Evolutionary conservation across 257 asterid genomes (phyloP).

Genomic region (Jasminum sambac): DNA sequence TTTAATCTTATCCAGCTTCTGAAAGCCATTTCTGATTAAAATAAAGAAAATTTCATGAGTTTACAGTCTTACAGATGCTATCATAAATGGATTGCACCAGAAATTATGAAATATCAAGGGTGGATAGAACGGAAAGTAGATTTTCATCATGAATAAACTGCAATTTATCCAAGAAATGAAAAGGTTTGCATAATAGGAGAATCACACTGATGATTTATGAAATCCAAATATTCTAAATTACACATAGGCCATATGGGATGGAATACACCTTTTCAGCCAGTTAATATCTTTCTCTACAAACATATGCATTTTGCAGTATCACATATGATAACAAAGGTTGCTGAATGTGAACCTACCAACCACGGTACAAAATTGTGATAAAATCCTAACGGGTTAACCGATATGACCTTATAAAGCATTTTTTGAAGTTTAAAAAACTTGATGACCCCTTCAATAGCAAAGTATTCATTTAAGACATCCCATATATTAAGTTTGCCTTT

Average conservation of each 20-base stretch:
- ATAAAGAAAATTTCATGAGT: not conserved
- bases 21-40: conserved; percentile 80
- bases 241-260: not conserved
- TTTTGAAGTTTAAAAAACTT: not conserved
- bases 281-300: not conserved
- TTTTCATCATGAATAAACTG: not conserved
- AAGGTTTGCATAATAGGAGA: not conserved
- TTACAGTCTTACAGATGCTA: conserved; percentile 18
- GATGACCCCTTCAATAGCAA: not conserved
- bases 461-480: not conserved
- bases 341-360: not conserved
- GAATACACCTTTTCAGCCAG: not conserved
- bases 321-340: not conserved
- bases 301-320: not conserved
- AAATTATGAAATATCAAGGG: conserved; percentile 2
- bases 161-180: not conserved
- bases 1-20: conserved; percentile 88
- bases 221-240: conserved; percentile 9
- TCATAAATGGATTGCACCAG: not conserved
- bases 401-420: conserved; percentile 2
- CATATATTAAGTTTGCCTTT: not conserved
- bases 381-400: not conserved
- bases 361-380: not conserved
- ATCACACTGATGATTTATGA: not conserved
- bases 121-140: conserved; percentile 2